phyloP scores from a whole-genome alignment of 257 asterid species.

The Parsonsia alboflavescens region DNA sequence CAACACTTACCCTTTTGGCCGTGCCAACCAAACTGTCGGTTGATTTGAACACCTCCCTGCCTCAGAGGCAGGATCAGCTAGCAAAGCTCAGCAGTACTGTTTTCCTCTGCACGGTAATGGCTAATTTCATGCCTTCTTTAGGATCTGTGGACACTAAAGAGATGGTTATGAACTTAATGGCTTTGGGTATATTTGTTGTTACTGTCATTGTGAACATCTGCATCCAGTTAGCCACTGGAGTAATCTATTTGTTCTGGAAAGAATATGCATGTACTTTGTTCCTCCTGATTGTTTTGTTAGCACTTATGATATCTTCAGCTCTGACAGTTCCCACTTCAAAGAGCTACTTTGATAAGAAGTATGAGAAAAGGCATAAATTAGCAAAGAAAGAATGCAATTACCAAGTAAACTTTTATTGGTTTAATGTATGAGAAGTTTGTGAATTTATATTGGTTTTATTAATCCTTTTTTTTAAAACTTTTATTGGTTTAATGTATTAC shows the following conservation, averaged over 20 bases:
- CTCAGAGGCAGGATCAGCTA: slow-evolving; percentile 58
- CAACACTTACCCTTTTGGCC: slow-evolving; percentile 56
- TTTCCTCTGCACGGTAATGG: slow-evolving; percentile 53
- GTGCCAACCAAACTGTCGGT: slow-evolving; percentile 70
- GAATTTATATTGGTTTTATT: too few species aligned
- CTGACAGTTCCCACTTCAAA: slow-evolving; percentile 54
- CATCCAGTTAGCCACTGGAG: slow-evolving; percentile 67
- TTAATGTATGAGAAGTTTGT: too few species aligned
- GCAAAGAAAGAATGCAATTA: slow-evolving; percentile 34
- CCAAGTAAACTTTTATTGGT: too few species aligned
- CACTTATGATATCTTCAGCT: slow-evolving; percentile 43
- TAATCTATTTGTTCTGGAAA: slow-evolving; percentile 50
- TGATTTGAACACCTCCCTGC: slow-evolving; percentile 82
- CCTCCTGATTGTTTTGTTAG: slow-evolving; percentile 50
- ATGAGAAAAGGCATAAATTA: slow-evolving; percentile 31
- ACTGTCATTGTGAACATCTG: slow-evolving; percentile 60
- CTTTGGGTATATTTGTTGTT: slow-evolving; percentile 54
- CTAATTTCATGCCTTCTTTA: slow-evolving; percentile 67
- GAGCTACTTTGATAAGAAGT: slow-evolving; percentile 45
- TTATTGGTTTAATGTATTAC: too few species aligned
- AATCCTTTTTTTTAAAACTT: too few species aligned
- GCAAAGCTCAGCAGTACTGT: slow-evolving; percentile 67
- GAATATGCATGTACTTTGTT: slow-evolving; percentile 44
- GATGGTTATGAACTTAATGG: slow-evolving; percentile 58
- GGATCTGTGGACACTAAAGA: slow-evolving; percentile 59